These are phyloP conservation scores for Agastache rugosa DNA, from an alignment of 257 asterid genomes.

Conservation along the genomic window DNA sequence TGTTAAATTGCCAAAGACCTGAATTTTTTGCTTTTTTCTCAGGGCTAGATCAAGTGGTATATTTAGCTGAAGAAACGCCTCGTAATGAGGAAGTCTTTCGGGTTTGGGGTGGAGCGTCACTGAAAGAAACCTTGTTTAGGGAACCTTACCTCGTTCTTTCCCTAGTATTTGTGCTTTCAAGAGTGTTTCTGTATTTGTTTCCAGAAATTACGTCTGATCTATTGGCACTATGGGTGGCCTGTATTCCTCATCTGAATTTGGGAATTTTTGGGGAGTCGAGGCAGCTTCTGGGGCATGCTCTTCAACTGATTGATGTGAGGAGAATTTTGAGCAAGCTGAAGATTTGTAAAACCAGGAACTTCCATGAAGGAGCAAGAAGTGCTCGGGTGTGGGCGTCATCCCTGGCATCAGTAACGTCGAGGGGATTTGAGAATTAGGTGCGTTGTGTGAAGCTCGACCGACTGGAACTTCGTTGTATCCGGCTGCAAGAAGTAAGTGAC, in stretches of 20 bases:
- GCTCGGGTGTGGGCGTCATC: slow-evolving; percentile 95
- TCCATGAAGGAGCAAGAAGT: slow-evolving; percentile 70
- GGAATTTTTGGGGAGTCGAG: slow-evolving; percentile 71
- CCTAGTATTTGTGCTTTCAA: slow-evolving; percentile 49
- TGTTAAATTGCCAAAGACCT: slow-evolving; percentile 10
- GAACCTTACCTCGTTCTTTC: slow-evolving; percentile 64
- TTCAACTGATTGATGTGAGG: slow-evolving; percentile 66
- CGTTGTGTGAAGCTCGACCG: slow-evolving; percentile 15
- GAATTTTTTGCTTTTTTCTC: slow-evolving; percentile 23
- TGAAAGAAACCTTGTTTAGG: slow-evolving; percentile 44
- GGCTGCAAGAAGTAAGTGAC: slow-evolving; percentile 30
- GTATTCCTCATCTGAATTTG: slow-evolving; percentile 63
- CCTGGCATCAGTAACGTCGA: slow-evolving; percentile 65
- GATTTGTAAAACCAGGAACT: slow-evolving; percentile 66
- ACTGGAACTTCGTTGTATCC: slow-evolving; percentile 23
- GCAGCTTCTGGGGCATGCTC: slow-evolving; percentile 66
- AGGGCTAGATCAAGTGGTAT: slow-evolving; percentile 55
- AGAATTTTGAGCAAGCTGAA: slow-evolving; percentile 73
- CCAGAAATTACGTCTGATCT: slow-evolving; percentile 53
- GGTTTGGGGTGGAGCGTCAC: slow-evolving; percentile 45
- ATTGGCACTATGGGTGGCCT: slow-evolving; percentile 65
- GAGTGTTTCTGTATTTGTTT: slow-evolving; percentile 50
- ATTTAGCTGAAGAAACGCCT: slow-evolving; percentile 44
- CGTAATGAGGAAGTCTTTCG: slow-evolving; percentile 25
- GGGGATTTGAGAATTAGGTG: slow-evolving; percentile 35